Conservation (phyloP, 208 protist genomes). For the Wallacemonas collosoma region DNA sequence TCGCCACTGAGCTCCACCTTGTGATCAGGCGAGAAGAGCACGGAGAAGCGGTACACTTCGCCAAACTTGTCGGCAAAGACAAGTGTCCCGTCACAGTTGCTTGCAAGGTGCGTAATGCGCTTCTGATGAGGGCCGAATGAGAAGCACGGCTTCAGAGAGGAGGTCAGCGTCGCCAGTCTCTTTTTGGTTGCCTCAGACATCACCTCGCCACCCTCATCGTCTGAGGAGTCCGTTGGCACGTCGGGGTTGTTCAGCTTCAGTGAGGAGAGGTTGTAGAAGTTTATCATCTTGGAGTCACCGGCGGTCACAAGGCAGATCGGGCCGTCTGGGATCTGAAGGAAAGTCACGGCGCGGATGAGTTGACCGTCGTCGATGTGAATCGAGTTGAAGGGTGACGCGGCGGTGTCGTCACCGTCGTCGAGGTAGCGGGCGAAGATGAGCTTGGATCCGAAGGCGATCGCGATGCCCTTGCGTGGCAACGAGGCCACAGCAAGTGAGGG, state of each 20-base stretch:
- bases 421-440: slow-evolving; percentile 58
- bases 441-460: slow-evolving; percentile 54
- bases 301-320: slow-evolving; percentile 70
- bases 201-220: slow-evolving; percentile 18
- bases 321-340: slow-evolving; percentile 63
- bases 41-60: slow-evolving; percentile 73
- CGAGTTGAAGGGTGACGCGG: slow-evolving; percentile 37
- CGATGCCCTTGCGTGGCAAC: slow-evolving; percentile 45
- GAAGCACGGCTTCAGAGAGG: slow-evolving; percentile 52
- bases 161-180: slow-evolving; percentile 20
- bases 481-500: slow-evolving; percentile 52
- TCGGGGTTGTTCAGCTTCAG: slow-evolving; percentile 42
- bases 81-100: slow-evolving; percentile 56
- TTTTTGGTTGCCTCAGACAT: slow-evolving; percentile 20
- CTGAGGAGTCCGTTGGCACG: slow-evolving; percentile 25
- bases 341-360: slow-evolving; percentile 62
- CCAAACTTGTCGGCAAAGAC: slow-evolving; percentile 92
- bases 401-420: slow-evolving; percentile 25
- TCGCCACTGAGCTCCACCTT: slow-evolving; percentile 55
- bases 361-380: slow-evolving; percentile 74
- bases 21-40: slow-evolving; percentile 57
- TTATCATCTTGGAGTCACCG: slow-evolving; percentile 79
- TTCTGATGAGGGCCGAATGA: slow-evolving; percentile 81
- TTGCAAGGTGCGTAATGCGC: slow-evolving; percentile 72
- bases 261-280: slow-evolving; percentile 71